Conservation (phyloP, 2,329 filamentous ascomycete species). For the Cordyceps fumosorosea region DNA sequence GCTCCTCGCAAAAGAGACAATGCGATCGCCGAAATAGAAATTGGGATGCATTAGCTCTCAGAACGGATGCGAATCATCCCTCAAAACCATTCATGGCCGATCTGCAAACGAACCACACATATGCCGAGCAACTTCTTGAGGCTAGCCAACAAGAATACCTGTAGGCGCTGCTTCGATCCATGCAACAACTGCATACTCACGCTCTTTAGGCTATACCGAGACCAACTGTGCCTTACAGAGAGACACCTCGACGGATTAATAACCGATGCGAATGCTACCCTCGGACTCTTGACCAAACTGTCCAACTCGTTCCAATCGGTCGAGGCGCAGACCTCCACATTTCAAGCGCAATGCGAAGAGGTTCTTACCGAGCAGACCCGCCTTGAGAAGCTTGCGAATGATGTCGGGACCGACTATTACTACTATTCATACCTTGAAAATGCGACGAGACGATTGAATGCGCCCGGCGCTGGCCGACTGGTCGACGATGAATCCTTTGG, state of each 20-base stretch:
- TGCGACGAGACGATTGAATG: conserved; percentile 83
- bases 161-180: conserved; percentile 39
- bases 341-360: conserved; percentile 86
- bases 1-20: conserved; percentile 27
- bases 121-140: conserved; percentile 65
- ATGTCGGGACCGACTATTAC: conserved; percentile 82
- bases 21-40: conserved; percentile 33
- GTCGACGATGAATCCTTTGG: conserved; percentile 80
- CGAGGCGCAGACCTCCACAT: conserved; percentile 84
- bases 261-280: conserved; percentile 65
- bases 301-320: conserved; percentile 84
- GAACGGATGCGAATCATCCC: background rate
- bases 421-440: conserved; percentile 93
- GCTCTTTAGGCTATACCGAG: conserved; percentile 58
- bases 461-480: conserved; percentile 78
- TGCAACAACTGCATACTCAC: conserved; percentile 16
- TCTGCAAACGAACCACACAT: conserved; percentile 22
- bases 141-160: conserved; percentile 81
- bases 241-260: conserved; percentile 76
- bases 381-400: conserved; percentile 70
- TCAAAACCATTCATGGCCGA: background rate
- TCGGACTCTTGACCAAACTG: conserved; percentile 69
- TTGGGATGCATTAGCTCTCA: conserved; percentile 45
- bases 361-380: conserved; percentile 75
- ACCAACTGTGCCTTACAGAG: conserved; percentile 75